phyloP scores from a whole-genome alignment of 177 flowering plant genomes.

The Vitis hybrid region DNA sequence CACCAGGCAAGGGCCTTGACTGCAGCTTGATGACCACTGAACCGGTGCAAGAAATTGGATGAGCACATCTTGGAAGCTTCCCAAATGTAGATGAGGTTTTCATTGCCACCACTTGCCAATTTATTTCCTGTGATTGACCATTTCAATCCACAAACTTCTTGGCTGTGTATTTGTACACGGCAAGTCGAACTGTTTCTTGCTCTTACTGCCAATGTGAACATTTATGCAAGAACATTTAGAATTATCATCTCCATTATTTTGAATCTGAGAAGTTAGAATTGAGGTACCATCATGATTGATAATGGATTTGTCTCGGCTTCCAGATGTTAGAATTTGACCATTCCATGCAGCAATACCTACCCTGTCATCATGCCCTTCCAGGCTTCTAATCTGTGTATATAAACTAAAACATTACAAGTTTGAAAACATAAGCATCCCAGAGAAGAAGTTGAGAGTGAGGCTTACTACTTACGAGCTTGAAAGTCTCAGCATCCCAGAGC shows the following conservation, averaged over 20 bases:
- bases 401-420: not conserved
- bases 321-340: slow-evolving; percentile 39
- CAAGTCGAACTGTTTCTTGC: slow-evolving; percentile 24
- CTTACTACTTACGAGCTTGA: slow-evolving; percentile 22
- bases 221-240: not conserved
- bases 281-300: slow-evolving; percentile 52
- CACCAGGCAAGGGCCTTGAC: slow-evolving; percentile 77
- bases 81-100: slow-evolving; percentile 52
- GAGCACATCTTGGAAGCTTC: slow-evolving; percentile 45
- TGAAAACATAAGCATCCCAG: slow-evolving; percentile 44
- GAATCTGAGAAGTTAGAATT: not conserved
- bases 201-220: slow-evolving; percentile 32
- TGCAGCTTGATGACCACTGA: slow-evolving; percentile 44
- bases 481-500: slow-evolving; percentile 53
- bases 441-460: slow-evolving; percentile 33
- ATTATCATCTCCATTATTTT: not conserved
- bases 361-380: slow-evolving; percentile 39
- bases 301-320: slow-evolving; percentile 43
- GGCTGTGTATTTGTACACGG: slow-evolving; percentile 24
- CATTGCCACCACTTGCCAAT: slow-evolving; percentile 65
- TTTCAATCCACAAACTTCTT: slow-evolving; percentile 56
- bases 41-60: slow-evolving; percentile 25
- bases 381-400: slow-evolving; percentile 29
- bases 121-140: slow-evolving; percentile 49
- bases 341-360: slow-evolving; percentile 53